Base-by-base conservation (phyloP, 78 protist genomes). In the Dictyostelium intermedium region DNA sequence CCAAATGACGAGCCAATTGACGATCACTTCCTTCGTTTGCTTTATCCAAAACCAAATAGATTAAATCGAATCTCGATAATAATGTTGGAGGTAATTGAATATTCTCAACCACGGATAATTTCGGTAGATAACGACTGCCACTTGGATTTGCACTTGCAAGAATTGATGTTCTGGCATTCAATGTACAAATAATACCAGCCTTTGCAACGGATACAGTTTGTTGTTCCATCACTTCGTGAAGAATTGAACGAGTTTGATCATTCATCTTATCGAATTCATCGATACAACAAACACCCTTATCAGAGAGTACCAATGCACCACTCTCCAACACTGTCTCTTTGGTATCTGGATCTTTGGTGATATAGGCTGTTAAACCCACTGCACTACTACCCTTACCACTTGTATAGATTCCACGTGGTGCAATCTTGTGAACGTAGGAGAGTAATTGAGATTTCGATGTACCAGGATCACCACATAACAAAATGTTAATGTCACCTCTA, bases 221-320 rank as follows among this genome's bases (percentile, higher is more conserved):
- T 92, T 99, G 99, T 93, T 99, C 99, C 99, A 99, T 98, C 27
- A 95, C 99, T 96, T 99, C 99, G 87, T 99, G 99, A 66, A 99
- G 97, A 20, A 99, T 95, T 0, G 99, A 92, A 23, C 99, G 97
- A 13, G 99, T 97, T 50, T 91, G 85, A 18, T 99, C 99, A 69
- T 66, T 37, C 99, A 99, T 99, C 95, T 99, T 99, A 91, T 99
- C 99, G 39, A 99, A 99, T 97, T 99, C 99, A 78, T 99, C 99
- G 34, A 99, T 99, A 97, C 99, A 99, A 91, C 99, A 99, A 41
- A 99, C 84, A 69, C 99, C 99, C 30, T 98, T 96, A 45, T 98
- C 99, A 7, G 96, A 47, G 32, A 99, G 92, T 14, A 98, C 98
- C 63, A 98, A 96, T 0, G 99, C 99, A 63, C 99, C 99, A 18